phyloP scores from a whole-genome alignment of 139 green algal species.

The Chlamydomonas urium region DNA sequence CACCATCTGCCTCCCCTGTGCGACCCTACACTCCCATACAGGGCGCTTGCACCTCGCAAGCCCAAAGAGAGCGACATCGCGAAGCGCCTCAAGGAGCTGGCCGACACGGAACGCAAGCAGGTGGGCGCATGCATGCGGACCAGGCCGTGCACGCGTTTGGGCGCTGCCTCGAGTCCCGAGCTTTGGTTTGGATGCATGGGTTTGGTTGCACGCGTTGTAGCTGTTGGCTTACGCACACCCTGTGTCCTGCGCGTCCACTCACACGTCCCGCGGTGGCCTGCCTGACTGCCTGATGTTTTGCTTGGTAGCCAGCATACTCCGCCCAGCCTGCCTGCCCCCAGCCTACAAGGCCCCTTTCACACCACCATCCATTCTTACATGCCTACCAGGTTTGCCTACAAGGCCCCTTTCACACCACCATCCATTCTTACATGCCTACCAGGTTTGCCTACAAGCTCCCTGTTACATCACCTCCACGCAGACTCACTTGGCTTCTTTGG shows the following conservation, averaged over 20 bases:
- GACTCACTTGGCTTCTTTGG: not conserved
- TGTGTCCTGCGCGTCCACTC: too few relatives aligned
- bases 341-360: not conserved
- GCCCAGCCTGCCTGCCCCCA: too few relatives aligned
- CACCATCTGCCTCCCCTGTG: too few relatives aligned
- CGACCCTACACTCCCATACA: not conserved
- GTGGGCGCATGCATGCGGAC: too few relatives aligned
- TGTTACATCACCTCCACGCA: not conserved
- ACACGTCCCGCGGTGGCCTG: too few relatives aligned
- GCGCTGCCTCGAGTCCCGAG: too few relatives aligned
- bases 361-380: not conserved
- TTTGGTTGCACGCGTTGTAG: not conserved
- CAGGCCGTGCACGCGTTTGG: too few relatives aligned
- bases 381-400: not conserved
- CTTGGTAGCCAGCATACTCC: not conserved
- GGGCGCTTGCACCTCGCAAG: slow-evolving; percentile 46
- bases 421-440: not conserved
- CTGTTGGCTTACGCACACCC: not conserved
- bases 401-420: not conserved
- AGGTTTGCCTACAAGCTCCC: not conserved
- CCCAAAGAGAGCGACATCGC: slow-evolving; percentile 67
- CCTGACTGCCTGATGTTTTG: too few relatives aligned
- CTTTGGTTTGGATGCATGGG: not conserved
- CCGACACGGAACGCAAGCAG: slow-evolving; percentile 54
- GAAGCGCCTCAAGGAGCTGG: slow-evolving; percentile 68